Evolutionary conservation across 495 filamentous ascomycete species (phyloP).

Genomic region (Penicillium samsonianum): DNA sequence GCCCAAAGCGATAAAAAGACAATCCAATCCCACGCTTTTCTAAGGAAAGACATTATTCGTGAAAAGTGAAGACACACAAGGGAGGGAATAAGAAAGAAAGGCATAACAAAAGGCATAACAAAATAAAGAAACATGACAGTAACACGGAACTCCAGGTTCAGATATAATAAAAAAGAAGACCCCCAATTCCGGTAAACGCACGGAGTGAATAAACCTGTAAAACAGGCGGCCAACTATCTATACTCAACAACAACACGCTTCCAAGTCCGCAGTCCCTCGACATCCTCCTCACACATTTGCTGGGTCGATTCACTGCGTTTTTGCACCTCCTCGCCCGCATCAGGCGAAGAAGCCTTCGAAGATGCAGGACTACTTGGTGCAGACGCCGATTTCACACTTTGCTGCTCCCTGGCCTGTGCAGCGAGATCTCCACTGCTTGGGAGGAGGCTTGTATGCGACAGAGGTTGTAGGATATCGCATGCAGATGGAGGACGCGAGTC

Average conservation of each 20-base stretch:
- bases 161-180: background rate
- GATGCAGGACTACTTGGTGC: background rate
- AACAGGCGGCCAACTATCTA: conserved; percentile 20
- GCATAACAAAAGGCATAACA: background rate
- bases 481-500: conserved; percentile 26
- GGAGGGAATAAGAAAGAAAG: background rate
- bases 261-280: conserved; percentile 36
- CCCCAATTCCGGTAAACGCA: conserved; percentile 11
- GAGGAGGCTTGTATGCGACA: conserved; percentile 35
- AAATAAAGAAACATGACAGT: background rate
- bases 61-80: background rate
- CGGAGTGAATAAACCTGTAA: conserved; percentile 1
- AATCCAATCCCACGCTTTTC: background rate
- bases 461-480: conserved; percentile 40
- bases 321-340: conserved; percentile 14
- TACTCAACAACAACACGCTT: conserved; percentile 41
- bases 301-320: conserved; percentile 32
- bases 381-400: too few species aligned
- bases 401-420: conserved; percentile 21
- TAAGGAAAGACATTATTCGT: conserved; percentile 12
- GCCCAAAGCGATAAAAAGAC: background rate
- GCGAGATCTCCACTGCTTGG: conserved; percentile 35
- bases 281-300: conserved; percentile 36
- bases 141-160: background rate
- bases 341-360: background rate